Percentiles rank a stretch among this genome's conserved stretches.
Conservation (phyloP, 148 eudicot genomes). For the Chenopodium suecicum region DNA sequence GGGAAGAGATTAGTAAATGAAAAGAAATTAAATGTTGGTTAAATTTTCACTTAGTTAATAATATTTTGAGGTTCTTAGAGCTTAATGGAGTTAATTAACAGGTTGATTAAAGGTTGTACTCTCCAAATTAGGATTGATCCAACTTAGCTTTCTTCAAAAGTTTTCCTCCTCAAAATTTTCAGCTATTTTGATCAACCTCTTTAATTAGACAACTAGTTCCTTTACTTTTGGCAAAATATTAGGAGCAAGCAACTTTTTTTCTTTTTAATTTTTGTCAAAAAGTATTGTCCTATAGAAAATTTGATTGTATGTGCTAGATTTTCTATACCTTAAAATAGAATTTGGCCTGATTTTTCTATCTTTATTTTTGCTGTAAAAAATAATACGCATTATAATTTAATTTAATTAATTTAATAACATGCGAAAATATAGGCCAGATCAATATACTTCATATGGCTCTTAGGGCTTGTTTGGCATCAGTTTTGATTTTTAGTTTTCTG, state of each 20-base stretch:
- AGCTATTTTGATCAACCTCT: conserved; percentile 22
- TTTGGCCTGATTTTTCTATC: not conserved
- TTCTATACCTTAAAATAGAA: not conserved
- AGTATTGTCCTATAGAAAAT: conserved; percentile 23
- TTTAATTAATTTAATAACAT: no score
- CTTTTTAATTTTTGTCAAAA: not conserved
- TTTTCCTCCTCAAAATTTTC: conserved; percentile 9
- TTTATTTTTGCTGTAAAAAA: not conserved
- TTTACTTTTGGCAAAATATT: not conserved
- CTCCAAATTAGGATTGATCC: conserved; percentile 21
- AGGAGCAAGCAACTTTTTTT: not conserved
- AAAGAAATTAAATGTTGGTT: conserved; percentile 9
- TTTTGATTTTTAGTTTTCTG: no score
- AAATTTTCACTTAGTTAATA: not conserved
- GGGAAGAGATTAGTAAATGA: not conserved
- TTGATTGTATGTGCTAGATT: conserved; percentile 14
- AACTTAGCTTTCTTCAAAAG: not conserved
- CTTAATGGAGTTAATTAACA: not conserved
- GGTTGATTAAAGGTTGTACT: conserved; percentile 22
- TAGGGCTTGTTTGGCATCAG: no score
- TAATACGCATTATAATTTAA: no score
- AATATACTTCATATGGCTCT: no score
- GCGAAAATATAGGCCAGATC: no score
- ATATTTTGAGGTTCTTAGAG: conserved; percentile 23
- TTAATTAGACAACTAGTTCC: not conserved